Evolutionary conservation across 306 rosid species (phyloP).

Genomic region (Parietaria judaica): DNA sequence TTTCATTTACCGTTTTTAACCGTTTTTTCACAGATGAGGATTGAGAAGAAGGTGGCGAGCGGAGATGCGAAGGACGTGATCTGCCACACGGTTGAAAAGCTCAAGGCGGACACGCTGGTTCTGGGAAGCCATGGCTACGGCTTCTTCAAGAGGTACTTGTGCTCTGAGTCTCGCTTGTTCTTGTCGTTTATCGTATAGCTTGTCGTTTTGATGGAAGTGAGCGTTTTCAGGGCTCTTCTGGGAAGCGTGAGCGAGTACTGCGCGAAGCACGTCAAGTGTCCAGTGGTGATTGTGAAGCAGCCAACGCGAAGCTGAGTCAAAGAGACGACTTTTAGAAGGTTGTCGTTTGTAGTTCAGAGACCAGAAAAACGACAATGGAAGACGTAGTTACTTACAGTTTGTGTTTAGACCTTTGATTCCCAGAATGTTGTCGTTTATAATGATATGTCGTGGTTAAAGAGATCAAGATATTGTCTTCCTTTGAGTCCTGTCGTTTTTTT

Average conservation of each 20-base stretch:
- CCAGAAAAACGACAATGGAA: background rate
- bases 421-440: too few relatives aligned
- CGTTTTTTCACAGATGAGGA: conserved; percentile 31
- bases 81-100: conserved; percentile 48
- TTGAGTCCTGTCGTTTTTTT: too few relatives aligned
- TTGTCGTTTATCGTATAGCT: background rate
- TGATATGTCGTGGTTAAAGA: too few relatives aligned
- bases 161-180: background rate
- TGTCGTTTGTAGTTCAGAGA: background rate
- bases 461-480: too few relatives aligned
- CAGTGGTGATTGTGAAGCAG: conserved; percentile 66
- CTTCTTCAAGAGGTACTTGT: conserved; percentile 57
- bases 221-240: conserved; percentile 48
- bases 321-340: background rate
- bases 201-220: background rate
- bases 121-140: conserved; percentile 86
- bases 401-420: too few relatives aligned
- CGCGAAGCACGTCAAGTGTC: conserved; percentile 61
- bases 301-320: conserved; percentile 16
- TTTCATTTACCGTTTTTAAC: background rate
- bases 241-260: conserved; percentile 89
- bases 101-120: conserved; percentile 59
- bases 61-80: conserved; percentile 76
- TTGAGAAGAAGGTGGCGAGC: conserved; percentile 46
- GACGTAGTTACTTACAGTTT: too few relatives aligned